Evolutionary conservation across 495 filamentous ascomycete genomes (phyloP), one percentile per base, ranked within the genome.

Genomic region (Podospora pseudopauciseta): DNA sequence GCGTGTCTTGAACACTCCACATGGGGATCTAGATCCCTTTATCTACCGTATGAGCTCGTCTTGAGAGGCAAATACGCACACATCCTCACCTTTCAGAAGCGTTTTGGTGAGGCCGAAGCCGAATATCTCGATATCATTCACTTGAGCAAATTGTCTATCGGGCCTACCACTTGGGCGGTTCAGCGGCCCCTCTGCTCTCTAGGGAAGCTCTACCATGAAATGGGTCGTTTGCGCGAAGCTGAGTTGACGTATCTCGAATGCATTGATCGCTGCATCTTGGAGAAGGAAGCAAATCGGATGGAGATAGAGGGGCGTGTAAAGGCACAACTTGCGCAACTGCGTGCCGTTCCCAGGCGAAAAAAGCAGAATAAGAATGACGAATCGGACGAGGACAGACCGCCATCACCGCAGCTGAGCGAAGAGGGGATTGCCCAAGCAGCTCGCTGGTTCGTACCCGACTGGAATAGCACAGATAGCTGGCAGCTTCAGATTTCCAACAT

Each of bases 131-230:
- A 6, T 2, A 26, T 18, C 9, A 7, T 58, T 4, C 55, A 4
- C 18, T 56, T 16, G 54, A 56, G 16, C 54, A 56, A 56, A 56
- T 1, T 18, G 5, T 32, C 0, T 19, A 15, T 56, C 5, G 19
- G 54, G 54, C 19, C 54, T 56, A 56, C 54, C 2, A 16, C 54
- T 20, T 56, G 54, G 15, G 30, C 30, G 30, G 30, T 32, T 32
- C 4, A 5, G 7, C 3, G 30, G 3, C 30, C 30, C 5, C 30
- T 32, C 30, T 5, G 30, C 30, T 5, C 23, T 5, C 60, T 70
- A 1, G 69, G 23, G 49, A 62, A 58, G 3, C 54, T 65, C 16
- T 70, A 70, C 49, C 69, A 28, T 32, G 65, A 70, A 0, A 57
- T 60, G 65, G 60, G 69, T 2, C 57, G 56, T 28, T 18, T 53